Conservation (phyloP, 208 protist species). For the Strigomonas oncopelti region DNA sequence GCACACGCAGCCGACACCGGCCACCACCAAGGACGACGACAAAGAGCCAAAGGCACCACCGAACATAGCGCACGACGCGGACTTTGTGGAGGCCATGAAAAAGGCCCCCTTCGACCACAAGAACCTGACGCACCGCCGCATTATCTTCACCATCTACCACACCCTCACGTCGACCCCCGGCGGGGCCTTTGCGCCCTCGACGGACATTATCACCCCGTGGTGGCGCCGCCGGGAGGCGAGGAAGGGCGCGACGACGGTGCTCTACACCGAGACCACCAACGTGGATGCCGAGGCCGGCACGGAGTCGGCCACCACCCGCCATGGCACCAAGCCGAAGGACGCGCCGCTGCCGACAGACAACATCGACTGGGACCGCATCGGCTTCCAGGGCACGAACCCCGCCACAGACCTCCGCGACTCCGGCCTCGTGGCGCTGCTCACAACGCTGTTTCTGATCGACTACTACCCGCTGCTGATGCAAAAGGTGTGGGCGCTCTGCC, state of each 20-base stretch:
- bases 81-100: constrained; percentile 29
- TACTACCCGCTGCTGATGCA: constrained; percentile 53
- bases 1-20: neutral
- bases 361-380: constrained; percentile 61
- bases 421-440: constrained; percentile 66
- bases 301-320: neutral
- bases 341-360: constrained; percentile 13
- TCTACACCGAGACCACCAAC: neutral
- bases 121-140: constrained; percentile 33
- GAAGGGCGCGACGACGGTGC: neutral
- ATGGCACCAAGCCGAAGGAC: neutral
- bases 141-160: constrained; percentile 64
- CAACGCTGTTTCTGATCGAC: constrained; percentile 65
- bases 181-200: neutral
- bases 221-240: constrained; percentile 14
- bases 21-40: neutral
- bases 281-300: neutral
- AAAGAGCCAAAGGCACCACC: constrained; percentile 8
- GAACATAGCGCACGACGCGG: constrained; percentile 1
- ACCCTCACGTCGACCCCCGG: constrained; percentile 18
- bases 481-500: constrained; percentile 56
- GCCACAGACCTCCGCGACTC: constrained; percentile 77
- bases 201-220: constrained; percentile 4
- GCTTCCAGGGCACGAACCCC: constrained; percentile 78
- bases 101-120: constrained; percentile 23